phyloP scores from a whole-genome alignment of 768 basidiomycete genomes.

The Russula emetica region DNA sequence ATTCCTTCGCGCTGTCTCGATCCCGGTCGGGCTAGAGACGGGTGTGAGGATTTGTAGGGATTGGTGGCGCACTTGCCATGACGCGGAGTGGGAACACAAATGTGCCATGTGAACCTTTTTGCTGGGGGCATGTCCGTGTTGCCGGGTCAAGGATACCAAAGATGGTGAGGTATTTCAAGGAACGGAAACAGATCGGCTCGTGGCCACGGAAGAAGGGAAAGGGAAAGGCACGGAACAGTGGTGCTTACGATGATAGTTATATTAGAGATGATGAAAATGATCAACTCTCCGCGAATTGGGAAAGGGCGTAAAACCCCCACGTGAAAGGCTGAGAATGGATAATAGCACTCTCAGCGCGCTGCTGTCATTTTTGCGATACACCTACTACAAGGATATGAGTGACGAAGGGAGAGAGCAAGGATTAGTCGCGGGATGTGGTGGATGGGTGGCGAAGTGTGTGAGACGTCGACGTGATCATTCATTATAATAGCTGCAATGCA shows the following conservation, averaged over 20 bases:
- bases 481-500: conserved; percentile 27
- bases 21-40: neutral
- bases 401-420: neutral
- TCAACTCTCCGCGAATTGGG: neutral
- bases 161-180: conserved; percentile 3
- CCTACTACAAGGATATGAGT: conserved; percentile 3
- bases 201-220: conserved; percentile 8
- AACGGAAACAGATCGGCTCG: neutral
- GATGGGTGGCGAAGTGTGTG: conserved; percentile 2
- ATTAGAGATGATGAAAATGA: conserved; percentile 4
- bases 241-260: neutral
- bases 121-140: neutral
- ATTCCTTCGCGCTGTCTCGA: neutral
- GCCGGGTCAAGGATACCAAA: conserved; percentile 8
- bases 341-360: conserved; percentile 12
- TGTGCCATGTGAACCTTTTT: neutral
- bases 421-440: neutral
- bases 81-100: conserved; percentile 12
- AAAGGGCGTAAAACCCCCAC: neutral
- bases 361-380: conserved; percentile 21
- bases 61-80: neutral
- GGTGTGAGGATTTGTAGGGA: neutral
- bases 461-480: conserved; percentile 20
- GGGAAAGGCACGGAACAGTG: conserved; percentile 4
- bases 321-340: neutral